Percentiles rank a stretch among this genome's conserved stretches.
These are phyloP conservation scores for Diaporthe australafricana DNA, from an alignment of 2,329 filamentous ascomycete species.

Conservation along the genomic window DNA sequence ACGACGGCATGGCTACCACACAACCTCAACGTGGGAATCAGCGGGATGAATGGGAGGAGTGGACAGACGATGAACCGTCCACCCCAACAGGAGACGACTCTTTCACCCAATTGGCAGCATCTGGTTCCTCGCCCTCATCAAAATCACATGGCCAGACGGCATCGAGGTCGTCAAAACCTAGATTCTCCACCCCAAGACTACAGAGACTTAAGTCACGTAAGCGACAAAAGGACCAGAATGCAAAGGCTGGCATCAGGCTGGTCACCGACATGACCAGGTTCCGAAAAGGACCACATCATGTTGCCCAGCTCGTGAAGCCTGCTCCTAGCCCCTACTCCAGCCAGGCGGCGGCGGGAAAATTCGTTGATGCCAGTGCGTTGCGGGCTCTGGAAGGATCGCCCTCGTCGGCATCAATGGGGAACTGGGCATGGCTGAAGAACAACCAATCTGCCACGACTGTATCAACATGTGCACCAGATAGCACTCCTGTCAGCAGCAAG, in stretches of 20 bases:
- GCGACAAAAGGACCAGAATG: slow-evolving; percentile 70
- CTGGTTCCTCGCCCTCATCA: slow-evolving; percentile 7
- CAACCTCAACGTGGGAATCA: slow-evolving; percentile 36
- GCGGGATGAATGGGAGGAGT: slow-evolving; percentile 64
- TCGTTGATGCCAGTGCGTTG: slow-evolving; percentile 70
- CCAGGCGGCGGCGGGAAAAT: slow-evolving; percentile 51
- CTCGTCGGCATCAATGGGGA: slow-evolving; percentile 65
- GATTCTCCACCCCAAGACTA: slow-evolving; percentile 53
- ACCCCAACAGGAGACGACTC: slow-evolving; percentile 52
- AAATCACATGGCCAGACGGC: slow-evolving; percentile 12
- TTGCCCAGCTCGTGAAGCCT: slow-evolving; percentile 45
- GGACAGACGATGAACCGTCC: slow-evolving; percentile 60
- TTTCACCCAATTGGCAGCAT: slow-evolving; percentile 34
- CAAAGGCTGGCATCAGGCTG: slow-evolving; percentile 72
- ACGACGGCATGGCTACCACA: slow-evolving; percentile 38
- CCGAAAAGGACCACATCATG: slow-evolving; percentile 55
- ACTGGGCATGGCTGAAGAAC: slow-evolving; percentile 67
- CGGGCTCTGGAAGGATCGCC: slow-evolving; percentile 69
- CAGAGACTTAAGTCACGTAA: slow-evolving; percentile 67
- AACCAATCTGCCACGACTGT: slow-evolving; percentile 43
- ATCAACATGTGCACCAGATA: background rate
- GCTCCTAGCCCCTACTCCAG: slow-evolving; percentile 34
- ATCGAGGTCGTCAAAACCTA: slow-evolving; percentile 45
- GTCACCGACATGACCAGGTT: slow-evolving; percentile 75
- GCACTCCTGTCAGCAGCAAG: slow-evolving; percentile 70